Base-by-base conservation (phyloP, 108 stramenopile species). In the Cyclotella atomus region DNA sequence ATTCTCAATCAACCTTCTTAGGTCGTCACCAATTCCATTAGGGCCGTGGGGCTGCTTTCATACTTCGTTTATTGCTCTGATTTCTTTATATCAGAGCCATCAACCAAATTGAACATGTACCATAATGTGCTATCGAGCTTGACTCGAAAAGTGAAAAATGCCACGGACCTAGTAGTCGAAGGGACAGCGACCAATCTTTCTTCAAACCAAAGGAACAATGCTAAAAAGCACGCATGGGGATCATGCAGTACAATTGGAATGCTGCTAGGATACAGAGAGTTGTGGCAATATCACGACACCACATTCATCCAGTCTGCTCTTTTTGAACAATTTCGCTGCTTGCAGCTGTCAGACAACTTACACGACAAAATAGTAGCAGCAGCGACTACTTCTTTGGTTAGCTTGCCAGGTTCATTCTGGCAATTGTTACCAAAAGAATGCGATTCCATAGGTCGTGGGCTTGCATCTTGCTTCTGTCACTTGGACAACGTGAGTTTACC, bases 141-240 rank as follows among this genome's bases (percentile, higher is more conserved):
- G 49, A 73, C 84, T 20, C 0, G 5, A 1, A 85, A 84, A 59
- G 59, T 92, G 6, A 44, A 59, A 7, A 56, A 55, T 24, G 74
- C 86, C 16, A 28, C 90, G 27, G 65, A 68, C 41, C 73, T 81
- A 30, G 61, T 60, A 19, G 62, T 79, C 6, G 79, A 76, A 54
- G 67, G 79, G 27, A 25, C 63, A 21, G 17, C 75, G 4, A 72
- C 30, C 17, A 57, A 53, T 12, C 60, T 89, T 21, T 88, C 82
- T 24, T 91, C 89, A 90, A 93, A 90, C 66, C 77, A 89, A 53
- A 63, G 92, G 61, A 88, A 83, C 10, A 54, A 82, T 36, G 65
- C 79, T 0, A 91, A 91, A 54, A 89, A 89, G 66, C 88, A 89
- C 53, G 87, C 87, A 21, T 91, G 92, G 90, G 92, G 92, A 50